These are phyloP conservation scores for Phytophthora colocasiae DNA, from an alignment of 352 stramenopile genomes.

Conservation along the genomic window DNA sequence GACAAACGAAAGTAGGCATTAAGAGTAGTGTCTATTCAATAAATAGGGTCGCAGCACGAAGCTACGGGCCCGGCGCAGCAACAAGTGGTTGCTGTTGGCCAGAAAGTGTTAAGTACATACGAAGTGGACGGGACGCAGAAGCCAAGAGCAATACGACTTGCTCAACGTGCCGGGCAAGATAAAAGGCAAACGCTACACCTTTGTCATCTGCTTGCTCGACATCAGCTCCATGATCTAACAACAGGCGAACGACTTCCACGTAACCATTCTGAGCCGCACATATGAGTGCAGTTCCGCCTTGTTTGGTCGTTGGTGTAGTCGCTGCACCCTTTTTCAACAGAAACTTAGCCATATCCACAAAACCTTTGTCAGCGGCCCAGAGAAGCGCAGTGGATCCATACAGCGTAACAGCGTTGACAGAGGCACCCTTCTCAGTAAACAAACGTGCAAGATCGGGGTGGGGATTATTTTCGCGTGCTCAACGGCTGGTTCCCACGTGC, in stretches of 20 bases:
- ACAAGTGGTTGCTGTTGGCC: too few relatives aligned
- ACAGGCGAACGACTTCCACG: neutral
- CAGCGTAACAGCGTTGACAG: neutral
- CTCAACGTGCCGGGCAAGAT: too few relatives aligned
- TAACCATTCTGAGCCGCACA: neutral
- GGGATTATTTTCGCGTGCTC: too few relatives aligned
- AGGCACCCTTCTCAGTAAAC: neutral
- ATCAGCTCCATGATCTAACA: constrained; percentile 2
- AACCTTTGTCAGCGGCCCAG: neutral
- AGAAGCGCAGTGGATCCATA: neutral
- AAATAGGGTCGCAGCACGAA: too few relatives aligned
- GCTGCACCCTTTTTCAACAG: neutral
- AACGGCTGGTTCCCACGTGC: too few relatives aligned
- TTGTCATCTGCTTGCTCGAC: neutral
- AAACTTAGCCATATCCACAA: neutral
- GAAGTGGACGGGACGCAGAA: too few relatives aligned
- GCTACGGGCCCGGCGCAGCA: too few relatives aligned
- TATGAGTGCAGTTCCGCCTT: neutral
- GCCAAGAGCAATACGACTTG: too few relatives aligned
- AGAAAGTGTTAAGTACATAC: too few relatives aligned
- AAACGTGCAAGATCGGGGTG: neutral
- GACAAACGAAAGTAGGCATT: too few relatives aligned
- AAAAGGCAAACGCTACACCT: too few relatives aligned
- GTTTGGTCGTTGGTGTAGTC: neutral
- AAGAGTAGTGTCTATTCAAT: too few relatives aligned